Evolutionary conservation across 2,329 filamentous ascomycete species (phyloP).

Genomic region (Pseudofabraea citricarpa): DNA sequence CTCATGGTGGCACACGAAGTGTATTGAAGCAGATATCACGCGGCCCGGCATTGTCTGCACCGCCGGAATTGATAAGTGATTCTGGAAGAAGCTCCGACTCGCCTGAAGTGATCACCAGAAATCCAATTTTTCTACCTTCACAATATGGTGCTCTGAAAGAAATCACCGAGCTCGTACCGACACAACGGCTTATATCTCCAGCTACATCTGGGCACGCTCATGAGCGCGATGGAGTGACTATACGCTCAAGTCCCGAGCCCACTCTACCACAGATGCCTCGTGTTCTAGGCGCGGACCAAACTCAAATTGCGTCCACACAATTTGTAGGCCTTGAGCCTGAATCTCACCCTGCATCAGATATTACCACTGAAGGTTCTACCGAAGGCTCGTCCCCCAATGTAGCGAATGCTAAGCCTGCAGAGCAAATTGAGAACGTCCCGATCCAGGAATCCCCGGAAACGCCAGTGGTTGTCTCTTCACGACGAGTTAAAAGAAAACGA

Average conservation of each 20-base stretch:
- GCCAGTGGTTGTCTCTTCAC: conserved; percentile 20
- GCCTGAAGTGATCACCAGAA: neutral
- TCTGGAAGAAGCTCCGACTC: neutral
- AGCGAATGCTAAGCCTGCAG: neutral
- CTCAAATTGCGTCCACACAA: conserved; percentile 10
- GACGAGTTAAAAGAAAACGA: conserved; percentile 21
- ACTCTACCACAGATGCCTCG: conserved; percentile 7
- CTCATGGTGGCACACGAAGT: conserved; percentile 1
- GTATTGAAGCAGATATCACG: neutral
- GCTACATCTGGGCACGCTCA: neutral
- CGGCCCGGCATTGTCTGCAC: neutral
- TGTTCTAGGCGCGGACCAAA: neutral
- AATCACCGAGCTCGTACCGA: neutral
- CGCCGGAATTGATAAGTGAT: neutral
- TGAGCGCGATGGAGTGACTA: neutral
- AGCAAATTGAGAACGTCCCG: neutral
- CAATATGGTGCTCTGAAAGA: neutral
- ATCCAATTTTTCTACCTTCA: neutral
- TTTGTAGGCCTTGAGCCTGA: conserved; percentile 8
- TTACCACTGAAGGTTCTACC: conserved; percentile 19
- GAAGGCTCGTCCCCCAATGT: conserved; percentile 2
- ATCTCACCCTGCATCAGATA: conserved; percentile 7
- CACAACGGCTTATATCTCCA: neutral
- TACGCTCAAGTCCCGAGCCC: neutral
- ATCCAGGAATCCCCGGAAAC: conserved; percentile 9